Conservation (phyloP, 345 rosid genomes). For the Linum tenue region DNA sequence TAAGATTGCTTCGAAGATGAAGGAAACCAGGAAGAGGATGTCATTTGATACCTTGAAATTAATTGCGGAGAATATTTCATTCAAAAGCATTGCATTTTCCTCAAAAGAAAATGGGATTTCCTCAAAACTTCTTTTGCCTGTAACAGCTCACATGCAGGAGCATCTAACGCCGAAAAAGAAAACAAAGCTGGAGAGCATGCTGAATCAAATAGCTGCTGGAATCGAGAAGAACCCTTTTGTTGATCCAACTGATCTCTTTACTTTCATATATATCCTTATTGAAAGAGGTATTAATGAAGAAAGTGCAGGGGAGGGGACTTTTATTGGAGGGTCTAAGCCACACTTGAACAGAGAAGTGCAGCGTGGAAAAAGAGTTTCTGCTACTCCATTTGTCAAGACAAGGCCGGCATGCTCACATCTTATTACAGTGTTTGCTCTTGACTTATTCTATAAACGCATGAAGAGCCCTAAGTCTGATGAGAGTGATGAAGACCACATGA, state of each 20-base stretch:
- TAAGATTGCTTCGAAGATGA: conserved; percentile 80
- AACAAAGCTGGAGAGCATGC: conserved; percentile 60
- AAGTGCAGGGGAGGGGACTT: conserved; percentile 27
- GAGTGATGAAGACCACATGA: conserved; percentile 29
- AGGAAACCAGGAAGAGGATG: conserved; percentile 63
- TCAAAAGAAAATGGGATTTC: too few species aligned
- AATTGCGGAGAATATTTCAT: conserved; percentile 63
- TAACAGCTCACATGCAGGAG: conserved; percentile 49
- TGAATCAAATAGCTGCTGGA: conserved; percentile 64
- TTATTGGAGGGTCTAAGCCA: conserved; percentile 21
- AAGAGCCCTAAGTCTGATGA: conserved; percentile 45
- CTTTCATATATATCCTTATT: conserved; percentile 53
- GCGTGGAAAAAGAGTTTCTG: conserved; percentile 19
- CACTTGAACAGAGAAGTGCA: conserved; percentile 16
- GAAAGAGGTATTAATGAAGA: conserved; percentile 50
- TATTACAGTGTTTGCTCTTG: conserved; percentile 69
- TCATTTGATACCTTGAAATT: conserved; percentile 68
- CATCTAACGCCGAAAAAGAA: conserved; percentile 68
- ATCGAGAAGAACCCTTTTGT: conserved; percentile 73
- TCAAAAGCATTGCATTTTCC: conserved; percentile 44
- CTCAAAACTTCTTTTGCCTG: conserved; percentile 51
- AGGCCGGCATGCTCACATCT: conserved; percentile 51
- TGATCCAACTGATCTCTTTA: conserved; percentile 58
- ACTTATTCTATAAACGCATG: conserved; percentile 43
- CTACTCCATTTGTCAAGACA: conserved; percentile 24